A percentile compares a stretch with the other conserved stretches of the same genome.
These are phyloP conservation scores for Pelargonium citronellum DNA, from an alignment of 441 rosid species.

Conservation along the genomic window DNA sequence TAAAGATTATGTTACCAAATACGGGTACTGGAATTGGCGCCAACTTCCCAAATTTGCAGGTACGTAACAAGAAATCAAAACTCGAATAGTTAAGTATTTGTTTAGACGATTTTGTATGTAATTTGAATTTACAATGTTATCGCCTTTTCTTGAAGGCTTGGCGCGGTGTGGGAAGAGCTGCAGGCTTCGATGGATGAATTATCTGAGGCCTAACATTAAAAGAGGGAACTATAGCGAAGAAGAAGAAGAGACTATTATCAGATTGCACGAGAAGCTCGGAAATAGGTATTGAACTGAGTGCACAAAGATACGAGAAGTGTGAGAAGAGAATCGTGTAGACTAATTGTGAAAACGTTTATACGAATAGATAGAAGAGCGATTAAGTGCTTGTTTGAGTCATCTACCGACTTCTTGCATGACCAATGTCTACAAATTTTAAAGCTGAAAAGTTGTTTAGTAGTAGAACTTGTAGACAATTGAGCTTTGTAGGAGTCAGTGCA, in stretches of 20 bases:
- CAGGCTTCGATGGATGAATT: not conserved
- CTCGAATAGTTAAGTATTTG: not conserved
- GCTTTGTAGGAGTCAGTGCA: no score
- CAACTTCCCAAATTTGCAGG: not conserved
- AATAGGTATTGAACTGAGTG: not conserved
- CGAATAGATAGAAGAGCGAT: no score
- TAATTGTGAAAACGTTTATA: no score
- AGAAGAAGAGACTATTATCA: not conserved
- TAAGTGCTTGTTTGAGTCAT: no score
- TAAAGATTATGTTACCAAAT: not conserved
- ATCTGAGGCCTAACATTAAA: not conserved
- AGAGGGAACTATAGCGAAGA: not conserved
- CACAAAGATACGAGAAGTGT: not conserved
- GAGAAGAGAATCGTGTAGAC: not conserved
- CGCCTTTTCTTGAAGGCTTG: not conserved
- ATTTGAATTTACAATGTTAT: not conserved
- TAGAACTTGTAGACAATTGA: no score
- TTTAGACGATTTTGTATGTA: no score
- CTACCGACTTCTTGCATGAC: no score
- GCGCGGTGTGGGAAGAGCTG: not conserved
- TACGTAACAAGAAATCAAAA: no score
- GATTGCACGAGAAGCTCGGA: not conserved
- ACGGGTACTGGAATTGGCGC: not conserved
- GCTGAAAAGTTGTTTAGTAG: no score
- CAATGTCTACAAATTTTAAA: no score